Percentiles rank a stretch among this genome's conserved stretches.
These are phyloP conservation scores for Lachancea quebecensis DNA, from an alignment of 805 yeast species.

Conservation along the genomic window DNA sequence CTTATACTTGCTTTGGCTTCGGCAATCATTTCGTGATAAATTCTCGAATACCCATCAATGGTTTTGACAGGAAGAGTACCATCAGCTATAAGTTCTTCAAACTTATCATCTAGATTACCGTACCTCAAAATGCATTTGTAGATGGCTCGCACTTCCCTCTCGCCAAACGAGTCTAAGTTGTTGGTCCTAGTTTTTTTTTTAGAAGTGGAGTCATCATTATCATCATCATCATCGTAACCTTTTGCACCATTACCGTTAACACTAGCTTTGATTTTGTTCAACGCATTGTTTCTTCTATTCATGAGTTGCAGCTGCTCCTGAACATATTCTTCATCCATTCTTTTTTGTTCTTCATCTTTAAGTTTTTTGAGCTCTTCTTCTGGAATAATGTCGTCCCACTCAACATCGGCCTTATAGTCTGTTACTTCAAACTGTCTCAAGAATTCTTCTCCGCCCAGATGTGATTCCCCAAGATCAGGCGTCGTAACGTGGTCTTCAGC, in stretches of 20 bases:
- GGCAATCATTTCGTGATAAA: slow-evolving; percentile 64
- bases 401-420: slow-evolving; percentile 95
- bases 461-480: slow-evolving; percentile 95
- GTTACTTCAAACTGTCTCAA: slow-evolving; percentile 96
- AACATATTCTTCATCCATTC: slow-evolving; percentile 77
- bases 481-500: slow-evolving; percentile 97
- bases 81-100: slow-evolving; percentile 85
- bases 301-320: slow-evolving; percentile 87
- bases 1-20: slow-evolving; percentile 55
- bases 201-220: slow-evolving; percentile 33
- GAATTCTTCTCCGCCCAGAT: slow-evolving; percentile 96
- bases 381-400: slow-evolving; percentile 99
- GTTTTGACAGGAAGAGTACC: slow-evolving; percentile 83
- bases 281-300: slow-evolving; percentile 71
- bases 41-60: slow-evolving; percentile 66
- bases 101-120: slow-evolving; percentile 70
- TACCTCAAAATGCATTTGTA: slow-evolving; percentile 74
- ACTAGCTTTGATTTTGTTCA: slow-evolving; percentile 45
- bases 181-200: slow-evolving; percentile 34
- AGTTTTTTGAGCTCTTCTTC: slow-evolving; percentile 82
- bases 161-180: slow-evolving; percentile 58
- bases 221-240: slow-evolving; percentile 36
- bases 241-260: slow-evolving; percentile 39
- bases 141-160: slow-evolving; percentile 78
- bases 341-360: slow-evolving; percentile 84